Evolutionary conservation across 108 stramenopile genomes (phyloP).

Genomic region (Cyclotella sp.): DNA sequence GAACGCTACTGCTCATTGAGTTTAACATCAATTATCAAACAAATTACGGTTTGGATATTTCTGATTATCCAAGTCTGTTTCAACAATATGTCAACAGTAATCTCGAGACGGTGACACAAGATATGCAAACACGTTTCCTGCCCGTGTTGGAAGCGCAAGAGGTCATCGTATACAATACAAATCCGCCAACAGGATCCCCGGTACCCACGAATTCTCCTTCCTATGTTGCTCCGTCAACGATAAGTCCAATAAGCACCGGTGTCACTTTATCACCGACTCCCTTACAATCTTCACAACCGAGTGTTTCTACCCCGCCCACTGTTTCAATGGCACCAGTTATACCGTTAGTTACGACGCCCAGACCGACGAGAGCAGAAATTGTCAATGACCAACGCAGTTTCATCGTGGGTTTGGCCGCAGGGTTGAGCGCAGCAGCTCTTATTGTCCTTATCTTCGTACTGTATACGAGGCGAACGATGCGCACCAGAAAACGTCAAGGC

Average conservation of each 20-base stretch:
- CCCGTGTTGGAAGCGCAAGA: conserved; percentile 39
- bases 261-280: background rate
- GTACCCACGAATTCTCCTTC: conserved; percentile 7
- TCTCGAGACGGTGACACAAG: conserved; percentile 34
- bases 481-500: background rate
- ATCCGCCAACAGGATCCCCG: conserved; percentile 46
- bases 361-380: conserved; percentile 4
- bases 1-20: conserved; percentile 16
- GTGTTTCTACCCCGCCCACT: background rate
- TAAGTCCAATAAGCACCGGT: background rate
- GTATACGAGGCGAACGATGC: conserved; percentile 24
- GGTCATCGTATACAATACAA: conserved; percentile 35
- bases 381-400: conserved; percentile 30
- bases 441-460: conserved; percentile 21
- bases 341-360: background rate
- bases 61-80: conserved; percentile 55
- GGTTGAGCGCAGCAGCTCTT: conserved; percentile 23
- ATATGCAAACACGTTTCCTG: conserved; percentile 55
- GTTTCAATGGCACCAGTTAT: background rate
- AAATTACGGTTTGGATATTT: conserved; percentile 54
- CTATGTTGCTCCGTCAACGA: conserved; percentile 15
- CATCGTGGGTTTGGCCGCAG: conserved; percentile 39
- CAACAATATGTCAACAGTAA: conserved; percentile 58
- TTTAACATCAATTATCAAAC: conserved; percentile 59
- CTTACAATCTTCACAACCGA: background rate